These are phyloP conservation scores for Aspergillus asperescens DNA, from an alignment of 495 filamentous ascomycete genomes.

Conservation along the genomic window DNA sequence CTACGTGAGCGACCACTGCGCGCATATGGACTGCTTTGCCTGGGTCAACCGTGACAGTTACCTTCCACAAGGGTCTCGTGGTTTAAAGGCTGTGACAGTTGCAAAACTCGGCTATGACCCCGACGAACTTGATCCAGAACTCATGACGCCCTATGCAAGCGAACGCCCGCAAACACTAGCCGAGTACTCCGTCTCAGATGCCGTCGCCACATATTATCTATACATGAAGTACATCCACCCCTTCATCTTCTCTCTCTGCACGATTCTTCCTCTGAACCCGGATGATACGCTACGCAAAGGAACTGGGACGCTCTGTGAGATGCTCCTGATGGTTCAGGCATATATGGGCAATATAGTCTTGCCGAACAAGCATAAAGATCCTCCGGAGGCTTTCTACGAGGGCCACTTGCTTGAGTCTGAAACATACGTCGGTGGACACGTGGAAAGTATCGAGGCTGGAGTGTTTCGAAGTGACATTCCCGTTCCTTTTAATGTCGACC, in stretches of 20 bases:
- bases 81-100: slow-evolving; percentile 94
- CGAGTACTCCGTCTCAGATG: slow-evolving; percentile 98
- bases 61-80: slow-evolving; percentile 92
- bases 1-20: slow-evolving; percentile 90
- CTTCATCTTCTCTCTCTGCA: slow-evolving; percentile 98
- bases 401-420: slow-evolving; percentile 93
- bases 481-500: slow-evolving; percentile 83
- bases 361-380: slow-evolving; percentile 92
- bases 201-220: slow-evolving; percentile 96
- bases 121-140: slow-evolving; percentile 93
- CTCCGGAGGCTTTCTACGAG: slow-evolving; percentile 91
- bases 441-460: slow-evolving; percentile 98
- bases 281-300: slow-evolving; percentile 93
- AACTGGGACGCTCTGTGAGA: slow-evolving; percentile 96
- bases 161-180: slow-evolving; percentile 91
- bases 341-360: slow-evolving; percentile 87
- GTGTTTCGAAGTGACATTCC: slow-evolving; percentile 96
- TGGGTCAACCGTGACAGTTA: slow-evolving; percentile 99
- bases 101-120: slow-evolving; percentile 98
- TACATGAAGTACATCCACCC: slow-evolving; percentile 99
- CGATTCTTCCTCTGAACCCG: slow-evolving; percentile 86
- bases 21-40: slow-evolving; percentile 97
- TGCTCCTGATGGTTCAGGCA: slow-evolving; percentile 98
- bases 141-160: slow-evolving; percentile 92
- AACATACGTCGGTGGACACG: slow-evolving; percentile 97